Evolutionary conservation across 163 green algal species (phyloP).

Genomic region (Chlorella variabilis): DNA sequence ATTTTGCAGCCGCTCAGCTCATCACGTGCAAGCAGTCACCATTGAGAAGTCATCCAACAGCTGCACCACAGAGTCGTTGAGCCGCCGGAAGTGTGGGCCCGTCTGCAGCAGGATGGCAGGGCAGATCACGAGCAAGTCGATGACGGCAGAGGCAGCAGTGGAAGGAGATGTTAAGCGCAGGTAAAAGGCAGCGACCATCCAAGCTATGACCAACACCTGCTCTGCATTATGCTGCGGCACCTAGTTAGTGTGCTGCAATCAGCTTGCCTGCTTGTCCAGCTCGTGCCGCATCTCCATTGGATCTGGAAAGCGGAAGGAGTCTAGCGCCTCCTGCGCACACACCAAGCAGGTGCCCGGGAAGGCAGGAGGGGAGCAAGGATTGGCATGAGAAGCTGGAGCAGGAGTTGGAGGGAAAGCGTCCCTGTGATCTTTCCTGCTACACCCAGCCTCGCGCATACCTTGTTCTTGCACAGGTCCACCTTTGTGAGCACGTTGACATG

Average conservation of each 20-base stretch:
- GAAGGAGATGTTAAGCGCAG: too few relatives aligned
- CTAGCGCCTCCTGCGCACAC: slow-evolving; percentile 11
- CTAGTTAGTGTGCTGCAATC: too few relatives aligned
- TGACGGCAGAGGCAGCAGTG: background rate
- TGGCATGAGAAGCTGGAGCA: too few relatives aligned
- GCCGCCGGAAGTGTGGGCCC: slow-evolving; percentile 70
- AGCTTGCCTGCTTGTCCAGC: slow-evolving; percentile 54
- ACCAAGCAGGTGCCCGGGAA: background rate
- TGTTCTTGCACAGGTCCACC: slow-evolving; percentile 80
- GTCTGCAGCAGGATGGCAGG: slow-evolving; percentile 54
- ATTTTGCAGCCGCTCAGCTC: too few relatives aligned
- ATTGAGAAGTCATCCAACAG: slow-evolving; percentile 96
- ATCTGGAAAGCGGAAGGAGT: slow-evolving; percentile 86
- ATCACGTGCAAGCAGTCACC: too few relatives aligned
- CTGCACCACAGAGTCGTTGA: slow-evolving; percentile 80
- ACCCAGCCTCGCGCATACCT: too few relatives aligned
- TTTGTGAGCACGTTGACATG: slow-evolving; percentile 99
- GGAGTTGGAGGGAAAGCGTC: too few relatives aligned
- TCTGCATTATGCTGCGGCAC: too few relatives aligned
- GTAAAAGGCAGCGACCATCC: too few relatives aligned
- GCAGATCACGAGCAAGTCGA: background rate
- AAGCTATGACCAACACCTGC: too few relatives aligned
- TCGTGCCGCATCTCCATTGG: slow-evolving; percentile 66
- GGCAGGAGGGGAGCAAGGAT: background rate
- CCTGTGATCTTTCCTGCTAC: too few relatives aligned